Evolutionary conservation across 176 grass and related monocot species (phyloP).

Genomic region (Oryza brachyantha): DNA sequence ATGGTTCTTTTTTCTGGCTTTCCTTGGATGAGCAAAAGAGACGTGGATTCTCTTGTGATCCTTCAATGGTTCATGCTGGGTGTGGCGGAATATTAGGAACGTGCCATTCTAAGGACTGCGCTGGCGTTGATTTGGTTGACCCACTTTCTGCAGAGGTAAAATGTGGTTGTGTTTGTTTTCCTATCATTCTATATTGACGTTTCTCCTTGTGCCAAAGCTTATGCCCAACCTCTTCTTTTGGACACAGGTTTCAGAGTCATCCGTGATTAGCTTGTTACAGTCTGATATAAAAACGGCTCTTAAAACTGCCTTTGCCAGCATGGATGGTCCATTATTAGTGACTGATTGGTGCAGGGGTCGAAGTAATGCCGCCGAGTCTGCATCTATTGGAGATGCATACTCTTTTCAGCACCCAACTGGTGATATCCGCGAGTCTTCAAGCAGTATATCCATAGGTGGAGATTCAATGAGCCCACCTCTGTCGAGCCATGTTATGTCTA

Average conservation of each 20-base stretch:
- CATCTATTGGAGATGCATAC: conserved; percentile 50
- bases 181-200: conserved; percentile 14
- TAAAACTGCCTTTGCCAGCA: conserved; percentile 84
- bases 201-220: conserved; percentile 12
- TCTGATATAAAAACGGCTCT: conserved; percentile 88
- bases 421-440: conserved; percentile 64
- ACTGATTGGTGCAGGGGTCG: conserved; percentile 96
- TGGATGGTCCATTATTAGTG: conserved; percentile 85
- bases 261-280: conserved; percentile 80
- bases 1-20: conserved; percentile 89
- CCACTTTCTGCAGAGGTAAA: conserved; percentile 92
- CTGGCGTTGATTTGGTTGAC: conserved; percentile 92
- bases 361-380: conserved; percentile 47
- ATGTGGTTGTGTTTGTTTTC: neutral
- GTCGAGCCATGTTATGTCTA: conserved; percentile 29
- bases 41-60: conserved; percentile 83
- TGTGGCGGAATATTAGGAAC: conserved; percentile 87
- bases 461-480: conserved; percentile 76
- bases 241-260: conserved; percentile 77
- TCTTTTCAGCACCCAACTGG: conserved; percentile 58
- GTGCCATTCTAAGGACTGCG: conserved; percentile 89
- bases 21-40: conserved; percentile 80
- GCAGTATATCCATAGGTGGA: conserved; percentile 49
- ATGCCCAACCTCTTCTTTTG: conserved; percentile 31
- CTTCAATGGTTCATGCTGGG: conserved; percentile 92